These are phyloP conservation scores for Grosmannia penicillata DNA, from an alignment of 2,329 filamentous ascomycete genomes.

Conservation along the genomic window DNA sequence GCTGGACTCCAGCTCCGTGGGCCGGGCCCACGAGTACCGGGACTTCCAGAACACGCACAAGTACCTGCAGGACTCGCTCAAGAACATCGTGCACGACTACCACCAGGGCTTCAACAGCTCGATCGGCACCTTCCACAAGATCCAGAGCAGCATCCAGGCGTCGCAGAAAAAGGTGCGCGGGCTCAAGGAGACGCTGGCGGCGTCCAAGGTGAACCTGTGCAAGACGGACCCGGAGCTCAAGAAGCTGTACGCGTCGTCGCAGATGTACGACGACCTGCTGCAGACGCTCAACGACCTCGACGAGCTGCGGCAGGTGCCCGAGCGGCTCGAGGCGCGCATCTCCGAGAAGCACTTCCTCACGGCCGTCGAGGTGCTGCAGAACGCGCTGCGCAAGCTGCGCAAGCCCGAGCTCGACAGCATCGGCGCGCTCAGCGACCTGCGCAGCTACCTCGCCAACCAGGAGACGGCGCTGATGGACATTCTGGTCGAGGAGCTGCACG, in stretches of 20 bases:
- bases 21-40: constrained; percentile 73
- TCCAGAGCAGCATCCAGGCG: constrained; percentile 79
- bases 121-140: constrained; percentile 97
- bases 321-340: constrained; percentile 84
- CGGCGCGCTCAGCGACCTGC: constrained; percentile 71
- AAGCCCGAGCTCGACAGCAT: constrained; percentile 86
- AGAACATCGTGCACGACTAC: constrained; percentile 93
- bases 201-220: constrained; percentile 68
- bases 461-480: constrained; percentile 88
- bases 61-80: constrained; percentile 83
- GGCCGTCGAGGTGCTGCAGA: constrained; percentile 83
- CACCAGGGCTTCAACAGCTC: constrained; percentile 99
- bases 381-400: constrained; percentile 67
- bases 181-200: constrained; percentile 69
- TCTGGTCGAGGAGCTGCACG: constrained; percentile 89
- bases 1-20: constrained; percentile 85
- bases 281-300: constrained; percentile 74
- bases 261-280: constrained; percentile 80
- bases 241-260: constrained; percentile 73
- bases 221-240: constrained; percentile 82
- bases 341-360: constrained; percentile 91
- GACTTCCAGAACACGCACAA: constrained; percentile 73
- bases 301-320: constrained; percentile 75
- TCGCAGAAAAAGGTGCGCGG: constrained; percentile 75
- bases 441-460: constrained; percentile 82